Evolutionary conservation across 1,284 basidiomycete genomes (phyloP), one percentile per base, ranked within the genome.

Genomic region (Fomes fomentarius): DNA sequence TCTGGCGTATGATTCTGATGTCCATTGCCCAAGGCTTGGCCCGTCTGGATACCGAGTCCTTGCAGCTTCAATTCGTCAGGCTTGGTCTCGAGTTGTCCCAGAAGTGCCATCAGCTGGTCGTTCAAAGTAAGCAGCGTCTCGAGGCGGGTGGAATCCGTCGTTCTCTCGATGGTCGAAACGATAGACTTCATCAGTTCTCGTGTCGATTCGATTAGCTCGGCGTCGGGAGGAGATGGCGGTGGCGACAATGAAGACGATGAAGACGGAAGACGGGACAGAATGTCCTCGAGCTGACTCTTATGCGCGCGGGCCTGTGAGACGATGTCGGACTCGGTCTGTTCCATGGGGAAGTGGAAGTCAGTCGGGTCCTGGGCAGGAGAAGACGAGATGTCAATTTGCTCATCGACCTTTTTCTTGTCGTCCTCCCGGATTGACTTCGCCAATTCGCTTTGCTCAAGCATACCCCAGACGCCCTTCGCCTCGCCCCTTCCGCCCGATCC

Each of bases 391-490:
- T 63, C 66, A 67, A 50, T 53, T 37, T 56, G 63, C 59, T 63
- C 60, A 58, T 69, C 67, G 65, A 84, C 87, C 80, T 84, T 85
- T 73, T 81, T 77, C 62, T 79, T 81, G 50, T 84, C 82, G 25
- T 79, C 84, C 58, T 80, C 73, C 56, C 84, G 74, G 54, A 91
- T 84, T 11, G 80, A 80, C 68, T 80, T 82, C 3, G 89, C 89
- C 26, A 92, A 73, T 66, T 89, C 84, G 68, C 89, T 91, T 55
- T 90, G 87, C 69, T 92, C 89, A 50, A 91, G 88, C 81, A 91
- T 82, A 0, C 81, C 82, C 89, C 89, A 92, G 8, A 91, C 78
- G 2, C 87, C 87, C 63, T 84, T 89, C 1, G 82, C 81, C 30
- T 77, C 64, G 1, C 76, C 76, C 28, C 74, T 70, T 3, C 76